phyloP scores from a whole-genome alignment of 1,284 basidiomycete genomes.

The Papiliotrema fonsecae region DNA sequence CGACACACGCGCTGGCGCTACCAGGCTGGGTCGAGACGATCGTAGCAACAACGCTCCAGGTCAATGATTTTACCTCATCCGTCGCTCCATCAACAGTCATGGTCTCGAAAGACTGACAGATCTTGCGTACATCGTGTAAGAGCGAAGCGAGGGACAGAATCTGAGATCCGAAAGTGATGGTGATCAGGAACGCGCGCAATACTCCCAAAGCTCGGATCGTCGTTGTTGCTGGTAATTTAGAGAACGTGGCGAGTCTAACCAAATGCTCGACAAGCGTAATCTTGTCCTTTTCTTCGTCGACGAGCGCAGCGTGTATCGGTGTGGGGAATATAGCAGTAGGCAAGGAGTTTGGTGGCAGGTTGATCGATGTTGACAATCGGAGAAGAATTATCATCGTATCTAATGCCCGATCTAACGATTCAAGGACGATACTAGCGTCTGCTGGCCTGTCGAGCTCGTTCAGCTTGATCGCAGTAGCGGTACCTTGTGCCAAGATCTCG shows the following conservation, averaged over 20 bases:
- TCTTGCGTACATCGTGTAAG: constrained; percentile 27
- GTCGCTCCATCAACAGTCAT: constrained; percentile 15
- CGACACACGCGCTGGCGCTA: constrained; percentile 73
- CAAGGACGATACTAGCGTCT: constrained; percentile 25
- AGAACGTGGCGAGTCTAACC: constrained; percentile 26
- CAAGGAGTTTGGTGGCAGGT: constrained; percentile 10
- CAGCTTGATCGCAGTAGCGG: constrained; percentile 18
- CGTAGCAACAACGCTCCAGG: constrained; percentile 78
- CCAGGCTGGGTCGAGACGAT: constrained; percentile 84
- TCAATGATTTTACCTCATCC: constrained; percentile 57
- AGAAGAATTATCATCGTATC: constrained; percentile 13
- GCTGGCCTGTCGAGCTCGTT: too few relatives aligned
- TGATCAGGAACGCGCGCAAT: constrained; percentile 32
- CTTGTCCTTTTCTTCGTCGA: constrained; percentile 15
- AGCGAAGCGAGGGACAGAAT: constrained; percentile 37
- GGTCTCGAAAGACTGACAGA: constrained; percentile 21
- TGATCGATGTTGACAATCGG: constrained; percentile 20
- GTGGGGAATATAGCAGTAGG: constrained; percentile 25
- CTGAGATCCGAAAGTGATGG: constrained; percentile 17
- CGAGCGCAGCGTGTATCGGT: constrained; percentile 21
- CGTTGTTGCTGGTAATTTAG: constrained; percentile 19
- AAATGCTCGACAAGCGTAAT: constrained; percentile 33
- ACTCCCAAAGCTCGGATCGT: constrained; percentile 21
- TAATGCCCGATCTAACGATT: constrained; percentile 11
- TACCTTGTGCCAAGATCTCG: constrained; percentile 33